Percentiles rank a stretch among this genome's conserved stretches.
Conservation (phyloP, 352 stramenopile genomes). For the Phytopythium helicoides region DNA sequence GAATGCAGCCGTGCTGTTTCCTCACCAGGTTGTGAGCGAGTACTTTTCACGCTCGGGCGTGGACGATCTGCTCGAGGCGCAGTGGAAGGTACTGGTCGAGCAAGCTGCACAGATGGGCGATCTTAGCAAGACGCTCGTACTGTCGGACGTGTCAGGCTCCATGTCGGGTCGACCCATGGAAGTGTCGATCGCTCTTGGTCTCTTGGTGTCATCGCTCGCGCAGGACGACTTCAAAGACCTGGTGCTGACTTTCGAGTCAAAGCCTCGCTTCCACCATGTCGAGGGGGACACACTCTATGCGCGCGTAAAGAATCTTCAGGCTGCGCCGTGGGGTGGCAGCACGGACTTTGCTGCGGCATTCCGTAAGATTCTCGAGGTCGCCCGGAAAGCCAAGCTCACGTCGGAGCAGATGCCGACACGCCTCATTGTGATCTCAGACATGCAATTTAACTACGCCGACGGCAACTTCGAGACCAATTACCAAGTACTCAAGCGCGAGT, state of each 20-base stretch:
- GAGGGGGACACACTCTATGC: constrained; percentile 25
- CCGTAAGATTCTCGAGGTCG: constrained; percentile 46
- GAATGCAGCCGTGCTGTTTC: constrained; percentile 37
- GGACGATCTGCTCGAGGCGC: constrained; percentile 44
- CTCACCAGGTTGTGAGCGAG: constrained; percentile 43
- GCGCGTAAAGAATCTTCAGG: constrained; percentile 17
- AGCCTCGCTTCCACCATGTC: constrained; percentile 37
- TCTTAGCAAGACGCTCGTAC: constrained; percentile 11
- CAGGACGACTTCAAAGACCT: constrained; percentile 47
- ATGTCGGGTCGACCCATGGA: constrained; percentile 36
- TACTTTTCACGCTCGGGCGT: constrained; percentile 20
- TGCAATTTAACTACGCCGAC: constrained; percentile 72
- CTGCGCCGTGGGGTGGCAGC: constrained; percentile 37
- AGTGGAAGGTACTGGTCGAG: constrained; percentile 49
- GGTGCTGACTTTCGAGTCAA: constrained; percentile 49
- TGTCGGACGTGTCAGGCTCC: constrained; percentile 41
- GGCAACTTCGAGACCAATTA: constrained; percentile 42
- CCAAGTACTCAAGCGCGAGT: constrained; percentile 34
- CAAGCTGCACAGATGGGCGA: constrained; percentile 19
- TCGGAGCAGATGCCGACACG: constrained; percentile 47
- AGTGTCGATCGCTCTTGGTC: constrained; percentile 39
- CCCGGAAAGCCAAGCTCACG: constrained; percentile 25
- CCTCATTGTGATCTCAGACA: constrained; percentile 82
- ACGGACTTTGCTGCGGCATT: constrained; percentile 76
- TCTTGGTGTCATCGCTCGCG: constrained; percentile 39